Percentiles rank a stretch among this genome's conserved stretches.
Conservation (phyloP, 495 filamentous ascomycete species). For the Aspergillus egyptiacus region DNA sequence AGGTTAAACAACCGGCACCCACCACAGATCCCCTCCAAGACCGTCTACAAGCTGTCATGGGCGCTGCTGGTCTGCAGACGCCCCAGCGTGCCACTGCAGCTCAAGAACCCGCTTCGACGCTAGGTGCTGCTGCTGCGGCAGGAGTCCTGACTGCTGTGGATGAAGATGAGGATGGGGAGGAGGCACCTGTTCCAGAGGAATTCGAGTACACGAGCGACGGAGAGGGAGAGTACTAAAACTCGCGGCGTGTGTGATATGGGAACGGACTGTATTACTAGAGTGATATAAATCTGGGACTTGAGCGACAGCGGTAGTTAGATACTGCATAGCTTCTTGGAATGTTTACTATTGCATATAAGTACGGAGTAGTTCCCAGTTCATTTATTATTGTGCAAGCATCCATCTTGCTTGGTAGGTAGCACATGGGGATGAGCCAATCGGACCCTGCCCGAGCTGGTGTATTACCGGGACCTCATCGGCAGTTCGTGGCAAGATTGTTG, state of each 20-base stretch:
- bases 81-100: constrained; percentile 31
- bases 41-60: constrained; percentile 37
- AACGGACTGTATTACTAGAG: constrained; percentile 45
- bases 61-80: constrained; percentile 32
- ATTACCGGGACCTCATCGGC: neutral
- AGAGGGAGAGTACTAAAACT: constrained; percentile 49
- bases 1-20: constrained; percentile 55
- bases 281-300: constrained; percentile 29
- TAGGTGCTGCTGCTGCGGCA: constrained; percentile 67
- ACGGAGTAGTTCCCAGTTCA: neutral
- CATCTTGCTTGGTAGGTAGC: no score
- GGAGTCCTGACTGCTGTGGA: constrained; percentile 77
- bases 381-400: neutral
- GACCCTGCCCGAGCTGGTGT: neutral
- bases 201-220: constrained; percentile 83
- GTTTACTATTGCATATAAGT: constrained; percentile 1
- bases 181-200: constrained; percentile 70
- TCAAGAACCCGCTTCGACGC: constrained; percentile 21
- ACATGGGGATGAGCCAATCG: constrained; percentile 7
- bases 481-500: neutral
- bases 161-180: constrained; percentile 77
- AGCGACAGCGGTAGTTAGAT: constrained; percentile 12
- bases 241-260: constrained; percentile 17
- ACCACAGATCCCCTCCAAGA: constrained; percentile 42
- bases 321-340: constrained; percentile 16